Percentiles rank a stretch among this genome's conserved stretches.
Conservation (phyloP, 202 grass and related monocot species). For the Zoysia matrella region DNA sequence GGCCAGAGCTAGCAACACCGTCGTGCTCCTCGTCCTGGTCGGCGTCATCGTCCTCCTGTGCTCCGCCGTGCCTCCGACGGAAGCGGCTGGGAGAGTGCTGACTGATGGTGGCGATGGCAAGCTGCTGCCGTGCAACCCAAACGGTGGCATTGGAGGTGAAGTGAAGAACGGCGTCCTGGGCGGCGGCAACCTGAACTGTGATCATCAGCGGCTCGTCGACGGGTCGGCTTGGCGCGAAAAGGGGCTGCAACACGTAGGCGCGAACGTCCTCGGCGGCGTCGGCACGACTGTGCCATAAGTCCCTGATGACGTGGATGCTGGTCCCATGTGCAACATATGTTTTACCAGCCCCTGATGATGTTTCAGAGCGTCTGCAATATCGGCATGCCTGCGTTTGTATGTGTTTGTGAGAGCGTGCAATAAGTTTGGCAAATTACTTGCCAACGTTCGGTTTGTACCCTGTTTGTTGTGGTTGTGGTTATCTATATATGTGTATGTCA, state of each 20-base stretch:
- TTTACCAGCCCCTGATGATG: no score
- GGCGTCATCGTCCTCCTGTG: not conserved
- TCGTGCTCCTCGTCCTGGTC: not conserved
- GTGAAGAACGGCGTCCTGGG: not conserved
- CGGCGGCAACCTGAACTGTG: not conserved
- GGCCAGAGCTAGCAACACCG: constrained; percentile 9
- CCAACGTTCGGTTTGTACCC: not conserved
- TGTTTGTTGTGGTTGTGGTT: not conserved
- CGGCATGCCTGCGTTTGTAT: no score
- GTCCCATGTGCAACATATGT: no score
- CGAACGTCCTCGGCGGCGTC: no score
- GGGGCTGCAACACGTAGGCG: no score
- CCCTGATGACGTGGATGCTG: no score
- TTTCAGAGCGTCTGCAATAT: no score
- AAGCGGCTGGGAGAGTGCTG: not conserved
- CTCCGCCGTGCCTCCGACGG: not conserved
- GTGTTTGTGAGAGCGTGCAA: not conserved
- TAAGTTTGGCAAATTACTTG: not conserved
- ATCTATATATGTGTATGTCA: no score
- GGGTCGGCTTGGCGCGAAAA: no score
- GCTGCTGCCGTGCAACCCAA: not conserved
- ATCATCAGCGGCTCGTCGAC: no score
- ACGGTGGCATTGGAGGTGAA: not conserved
- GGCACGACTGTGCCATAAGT: no score
- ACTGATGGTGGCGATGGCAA: no score